Base-by-base conservation (phyloP, 345 rosid genomes). In the Punica granatum region DNA sequence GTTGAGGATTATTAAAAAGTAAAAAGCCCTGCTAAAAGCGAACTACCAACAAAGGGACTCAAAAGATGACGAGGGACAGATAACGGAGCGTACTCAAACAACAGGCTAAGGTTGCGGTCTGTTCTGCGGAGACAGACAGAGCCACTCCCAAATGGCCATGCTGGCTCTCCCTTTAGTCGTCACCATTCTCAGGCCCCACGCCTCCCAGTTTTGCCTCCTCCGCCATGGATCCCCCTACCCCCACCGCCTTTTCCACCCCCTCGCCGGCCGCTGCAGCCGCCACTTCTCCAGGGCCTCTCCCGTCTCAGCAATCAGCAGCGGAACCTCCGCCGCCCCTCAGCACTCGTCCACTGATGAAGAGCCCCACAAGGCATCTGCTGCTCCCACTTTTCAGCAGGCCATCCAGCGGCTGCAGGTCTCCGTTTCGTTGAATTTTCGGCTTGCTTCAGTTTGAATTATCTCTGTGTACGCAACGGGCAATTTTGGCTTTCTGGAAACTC, bases 351-450 rank as follows among this genome's bases (percentile, higher is more conserved):
- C 81, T 2, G 78, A 77, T 19, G 73, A 75, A 60, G 61, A 56
- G 32, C 32, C 34, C 61, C 67, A 43, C 12, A 78, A 49, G 30
- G 75, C 78, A 31, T 33, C 73, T 34, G 75, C 83, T 2, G 72
- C 81, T 64, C 94, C 83, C 36, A 90, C 97, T 35, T 93, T 90
- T 69, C 97, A 93, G 68, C 95, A 89, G 63, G 98, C 98, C 31
- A 90, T 93, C 77, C 98, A 90, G 64, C 86, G 97, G 15, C 97
- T 93, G 64, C 97, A 93, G 86, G 88, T 86, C 32, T 11, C 33
- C 42, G 15, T 7, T 30, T 31, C 53, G 32, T 14, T 16, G 23
- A 39, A 3, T 34, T 42, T 25, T 23, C 25, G 18, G 61, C 61
- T 26, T 56, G 19, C 34, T 26, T 56, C 34, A 10, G 31, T 14